Conservation (phyloP, 179 eudicot species). For the Drosera spatulata region DNA sequence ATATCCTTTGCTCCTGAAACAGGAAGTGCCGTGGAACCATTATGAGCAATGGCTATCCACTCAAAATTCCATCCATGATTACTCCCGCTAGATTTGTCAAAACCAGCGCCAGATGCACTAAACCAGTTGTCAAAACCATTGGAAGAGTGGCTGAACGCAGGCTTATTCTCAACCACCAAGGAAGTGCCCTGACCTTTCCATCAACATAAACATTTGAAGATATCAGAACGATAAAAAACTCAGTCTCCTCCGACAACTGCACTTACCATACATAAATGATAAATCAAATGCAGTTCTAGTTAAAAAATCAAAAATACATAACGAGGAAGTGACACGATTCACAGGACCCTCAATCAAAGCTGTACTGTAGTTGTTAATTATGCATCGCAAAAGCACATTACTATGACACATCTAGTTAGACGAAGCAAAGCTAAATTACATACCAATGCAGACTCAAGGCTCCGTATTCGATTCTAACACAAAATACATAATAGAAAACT, state of each 20-base stretch:
- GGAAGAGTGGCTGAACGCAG: slow-evolving; percentile 14
- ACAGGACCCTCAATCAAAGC: not conserved
- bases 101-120: slow-evolving; percentile 20
- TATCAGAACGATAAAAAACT: slow-evolving; percentile 6
- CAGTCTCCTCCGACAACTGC: not conserved
- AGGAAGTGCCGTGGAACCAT: slow-evolving; percentile 17
- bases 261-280: not conserved
- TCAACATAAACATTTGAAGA: slow-evolving; percentile 3
- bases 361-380: too few relatives aligned
- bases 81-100: slow-evolving; percentile 11
- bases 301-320: too few relatives aligned
- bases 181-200: slow-evolving; percentile 30
- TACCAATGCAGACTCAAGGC: too few relatives aligned
- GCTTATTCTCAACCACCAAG: slow-evolving; percentile 16
- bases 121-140: slow-evolving; percentile 29
- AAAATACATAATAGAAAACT: too few relatives aligned
- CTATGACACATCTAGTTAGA: too few relatives aligned
- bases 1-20: slow-evolving; percentile 12
- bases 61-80: slow-evolving; percentile 11
- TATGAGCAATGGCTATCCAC: slow-evolving; percentile 10
- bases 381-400: too few relatives aligned
- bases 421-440: too few relatives aligned
- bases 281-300: not conserved
- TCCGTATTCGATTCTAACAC: too few relatives aligned
- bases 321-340: not conserved